These are phyloP conservation scores for Arachnopeziza araneosa DNA, from an alignment of 2,329 filamentous ascomycete genomes.

Conservation along the genomic window DNA sequence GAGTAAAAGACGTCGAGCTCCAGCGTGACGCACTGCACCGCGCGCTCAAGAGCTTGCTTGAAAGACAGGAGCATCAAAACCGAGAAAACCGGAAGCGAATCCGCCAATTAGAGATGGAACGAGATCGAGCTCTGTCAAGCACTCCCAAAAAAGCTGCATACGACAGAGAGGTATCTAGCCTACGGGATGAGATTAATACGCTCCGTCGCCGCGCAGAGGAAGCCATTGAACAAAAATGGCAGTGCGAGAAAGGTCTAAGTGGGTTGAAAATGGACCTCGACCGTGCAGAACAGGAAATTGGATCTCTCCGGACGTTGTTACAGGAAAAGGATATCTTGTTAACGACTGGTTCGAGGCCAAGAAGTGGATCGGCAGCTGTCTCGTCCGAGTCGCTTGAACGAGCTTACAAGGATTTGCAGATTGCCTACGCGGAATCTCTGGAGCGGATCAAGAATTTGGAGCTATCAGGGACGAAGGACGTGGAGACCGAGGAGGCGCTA, in stretches of 20 bases:
- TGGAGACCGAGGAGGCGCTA: conserved; percentile 57
- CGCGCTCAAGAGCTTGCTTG: conserved; percentile 77
- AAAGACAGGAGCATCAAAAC: conserved; percentile 79
- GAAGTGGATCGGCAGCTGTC: conserved; percentile 30
- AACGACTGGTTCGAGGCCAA: not conserved
- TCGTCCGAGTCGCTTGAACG: conserved; percentile 67
- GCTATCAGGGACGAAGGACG: conserved; percentile 42
- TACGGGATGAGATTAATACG: conserved; percentile 79
- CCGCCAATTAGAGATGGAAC: conserved; percentile 68
- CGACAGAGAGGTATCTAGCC: conserved; percentile 71
- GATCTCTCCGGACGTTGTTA: conserved; percentile 71
- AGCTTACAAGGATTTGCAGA: conserved; percentile 70
- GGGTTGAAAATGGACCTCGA: conserved; percentile 96
- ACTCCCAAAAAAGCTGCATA: conserved; percentile 74
- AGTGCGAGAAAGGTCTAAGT: conserved; percentile 83
- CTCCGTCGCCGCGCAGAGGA: conserved; percentile 86
- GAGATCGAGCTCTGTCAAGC: conserved; percentile 63
- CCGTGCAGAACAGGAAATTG: conserved; percentile 87
- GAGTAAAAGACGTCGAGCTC: conserved; percentile 85
- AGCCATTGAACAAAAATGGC: conserved; percentile 91
- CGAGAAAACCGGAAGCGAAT: conserved; percentile 80
- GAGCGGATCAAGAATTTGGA: conserved; percentile 63
- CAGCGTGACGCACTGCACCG: conserved; percentile 89
- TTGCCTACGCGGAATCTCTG: conserved; percentile 61
- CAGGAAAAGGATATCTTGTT: conserved; percentile 74